Evolutionary conservation across 352 stramenopile species (phyloP).

Genomic region (Hyaloperonospora arabidopsidis): DNA sequence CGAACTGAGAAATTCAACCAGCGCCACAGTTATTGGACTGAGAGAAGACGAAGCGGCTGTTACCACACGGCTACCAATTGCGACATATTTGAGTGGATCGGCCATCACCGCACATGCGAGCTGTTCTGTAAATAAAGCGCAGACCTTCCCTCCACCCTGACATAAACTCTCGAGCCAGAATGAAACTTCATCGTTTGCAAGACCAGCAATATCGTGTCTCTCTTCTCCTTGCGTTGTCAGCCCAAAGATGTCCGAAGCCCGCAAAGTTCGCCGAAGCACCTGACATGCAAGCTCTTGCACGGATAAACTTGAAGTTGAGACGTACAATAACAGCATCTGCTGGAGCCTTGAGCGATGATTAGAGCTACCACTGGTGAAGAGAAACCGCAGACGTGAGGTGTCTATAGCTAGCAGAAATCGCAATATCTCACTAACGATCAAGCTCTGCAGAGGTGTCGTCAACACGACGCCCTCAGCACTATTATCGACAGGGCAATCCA

Average conservation of each 20-base stretch:
- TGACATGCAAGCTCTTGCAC: slow-evolving; percentile 36
- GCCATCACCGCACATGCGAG: slow-evolving; percentile 35
- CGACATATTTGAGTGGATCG: slow-evolving; percentile 45
- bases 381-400: slow-evolving; percentile 43
- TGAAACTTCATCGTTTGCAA: slow-evolving; percentile 42
- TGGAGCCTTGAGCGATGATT: slow-evolving; percentile 43
- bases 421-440: slow-evolving; percentile 68
- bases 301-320: slow-evolving; percentile 27
- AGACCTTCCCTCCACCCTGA: slow-evolving; percentile 23
- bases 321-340: slow-evolving; percentile 57
- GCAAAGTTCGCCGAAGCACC: slow-evolving; percentile 52
- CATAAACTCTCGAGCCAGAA: slow-evolving; percentile 63
- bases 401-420: slow-evolving; percentile 60
- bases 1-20: too few relatives aligned
- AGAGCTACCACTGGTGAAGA: slow-evolving; percentile 26
- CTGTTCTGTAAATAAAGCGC: slow-evolving; percentile 40
- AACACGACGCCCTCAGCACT: slow-evolving; percentile 3
- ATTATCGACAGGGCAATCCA: slow-evolving; percentile 19
- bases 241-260: slow-evolving; percentile 52
- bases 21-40: slow-evolving; percentile 41
- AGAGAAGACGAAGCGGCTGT: slow-evolving; percentile 18
- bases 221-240: slow-evolving; percentile 11
- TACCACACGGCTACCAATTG: slow-evolving; percentile 18
- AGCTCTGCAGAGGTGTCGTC: slow-evolving; percentile 29
- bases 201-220: slow-evolving; percentile 5